Evolutionary conservation across 2,329 filamentous ascomycete species (phyloP).

Genomic region (Arachnomyces sp.): DNA sequence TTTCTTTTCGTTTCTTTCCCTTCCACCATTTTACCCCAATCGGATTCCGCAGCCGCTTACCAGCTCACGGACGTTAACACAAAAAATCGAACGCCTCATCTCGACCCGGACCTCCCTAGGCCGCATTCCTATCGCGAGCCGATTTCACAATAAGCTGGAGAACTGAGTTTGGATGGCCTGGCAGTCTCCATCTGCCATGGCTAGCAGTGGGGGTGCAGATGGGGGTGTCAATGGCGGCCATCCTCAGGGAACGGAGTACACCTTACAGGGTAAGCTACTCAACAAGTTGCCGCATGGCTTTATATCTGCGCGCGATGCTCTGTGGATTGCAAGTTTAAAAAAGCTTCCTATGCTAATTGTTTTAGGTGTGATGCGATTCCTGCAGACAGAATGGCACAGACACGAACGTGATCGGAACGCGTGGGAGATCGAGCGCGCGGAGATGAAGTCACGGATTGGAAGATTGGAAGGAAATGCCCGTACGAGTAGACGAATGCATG

Average conservation of each 20-base stretch:
- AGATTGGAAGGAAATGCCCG: conserved; percentile 83
- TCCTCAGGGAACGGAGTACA: conserved; percentile 62
- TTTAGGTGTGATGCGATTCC: conserved; percentile 93
- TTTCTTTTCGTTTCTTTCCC: too few relatives aligned
- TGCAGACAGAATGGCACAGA: conserved; percentile 98
- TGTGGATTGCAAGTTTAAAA: conserved; percentile 1
- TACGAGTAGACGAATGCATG: conserved; percentile 79
- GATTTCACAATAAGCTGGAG: too few relatives aligned
- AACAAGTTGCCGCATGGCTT: too few relatives aligned
- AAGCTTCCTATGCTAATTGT: conserved; percentile 16
- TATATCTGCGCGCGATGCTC: conserved; percentile 3
- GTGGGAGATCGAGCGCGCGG: conserved; percentile 97
- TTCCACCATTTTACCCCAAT: too few relatives aligned
- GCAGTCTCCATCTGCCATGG: conserved; percentile 60
- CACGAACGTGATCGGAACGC: conserved; percentile 96
- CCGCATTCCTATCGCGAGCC: too few relatives aligned
- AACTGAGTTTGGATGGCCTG: conserved; percentile 52
- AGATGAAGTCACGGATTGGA: conserved; percentile 97
- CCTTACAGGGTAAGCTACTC: conserved; percentile 54
- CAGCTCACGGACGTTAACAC: too few relatives aligned
- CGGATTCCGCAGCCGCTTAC: too few relatives aligned
- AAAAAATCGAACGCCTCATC: too few relatives aligned
- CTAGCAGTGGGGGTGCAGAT: conserved; percentile 44
- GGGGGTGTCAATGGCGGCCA: conserved; percentile 38
- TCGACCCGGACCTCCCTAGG: too few relatives aligned